Percentiles rank a stretch among this genome's conserved stretches.
Evolutionary conservation across 179 eudicot species (phyloP).

Genomic region (Spergularia azorica): DNA sequence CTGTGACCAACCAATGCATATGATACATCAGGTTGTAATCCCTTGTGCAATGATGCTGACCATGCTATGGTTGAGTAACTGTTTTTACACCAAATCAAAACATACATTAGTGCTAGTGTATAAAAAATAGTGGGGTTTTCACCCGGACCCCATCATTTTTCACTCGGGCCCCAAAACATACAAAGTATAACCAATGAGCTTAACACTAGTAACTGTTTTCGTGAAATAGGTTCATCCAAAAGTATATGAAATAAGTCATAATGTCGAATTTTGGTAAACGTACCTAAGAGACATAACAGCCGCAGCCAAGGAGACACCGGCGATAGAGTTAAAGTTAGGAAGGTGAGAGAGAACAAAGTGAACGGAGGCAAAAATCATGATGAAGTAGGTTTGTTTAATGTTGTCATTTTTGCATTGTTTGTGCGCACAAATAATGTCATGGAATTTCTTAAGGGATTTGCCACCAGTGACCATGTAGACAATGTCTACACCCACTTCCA

Average conservation of each 20-base stretch:
- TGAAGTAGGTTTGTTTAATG: slow-evolving; percentile 39
- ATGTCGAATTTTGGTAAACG: too few species aligned
- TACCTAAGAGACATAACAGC: slow-evolving; percentile 51
- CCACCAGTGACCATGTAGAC: slow-evolving; percentile 54
- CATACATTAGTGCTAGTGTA: not conserved
- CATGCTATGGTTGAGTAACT: slow-evolving; percentile 49
- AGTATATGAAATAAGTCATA: too few species aligned
- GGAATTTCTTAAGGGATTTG: slow-evolving; percentile 36
- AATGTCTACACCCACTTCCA: slow-evolving; percentile 42
- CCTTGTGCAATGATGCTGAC: slow-evolving; percentile 37
- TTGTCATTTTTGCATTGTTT: slow-evolving; percentile 20
- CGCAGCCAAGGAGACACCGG: slow-evolving; percentile 46
- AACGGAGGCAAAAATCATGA: slow-evolving; percentile 46
- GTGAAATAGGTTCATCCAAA: too few species aligned
- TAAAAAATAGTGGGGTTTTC: too few species aligned
- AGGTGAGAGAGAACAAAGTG: slow-evolving; percentile 47
- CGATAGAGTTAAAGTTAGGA: slow-evolving; percentile 45
- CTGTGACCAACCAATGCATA: slow-evolving; percentile 13
- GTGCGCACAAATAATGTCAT: slow-evolving; percentile 33
- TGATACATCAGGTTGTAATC: slow-evolving; percentile 34
- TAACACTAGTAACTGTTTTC: too few species aligned
- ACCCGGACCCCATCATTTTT: too few species aligned
- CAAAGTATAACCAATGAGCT: too few species aligned
- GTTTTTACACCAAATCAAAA: not conserved
- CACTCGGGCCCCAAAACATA: too few species aligned